Evolutionary conservation across 2,329 filamentous ascomycete genomes (phyloP).

Genomic region (Fusarium sp.): DNA sequence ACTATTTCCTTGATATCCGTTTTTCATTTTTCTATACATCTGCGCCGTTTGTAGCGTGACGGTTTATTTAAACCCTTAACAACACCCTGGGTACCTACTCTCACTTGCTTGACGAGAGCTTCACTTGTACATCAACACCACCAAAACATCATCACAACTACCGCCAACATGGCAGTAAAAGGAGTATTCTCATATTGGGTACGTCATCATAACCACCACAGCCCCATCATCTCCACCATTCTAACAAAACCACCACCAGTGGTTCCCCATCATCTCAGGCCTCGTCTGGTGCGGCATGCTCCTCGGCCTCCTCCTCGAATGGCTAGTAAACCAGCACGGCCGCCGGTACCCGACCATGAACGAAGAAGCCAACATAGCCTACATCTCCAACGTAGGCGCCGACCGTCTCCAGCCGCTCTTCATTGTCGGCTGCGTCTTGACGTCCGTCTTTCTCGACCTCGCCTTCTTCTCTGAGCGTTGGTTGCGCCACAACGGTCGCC

Average conservation of each 20-base stretch:
- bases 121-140: slow-evolving; percentile 1
- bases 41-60: neutral
- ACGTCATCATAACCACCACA: slow-evolving; percentile 10
- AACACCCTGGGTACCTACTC: neutral
- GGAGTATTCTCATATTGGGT: slow-evolving; percentile 55
- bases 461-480: slow-evolving; percentile 85
- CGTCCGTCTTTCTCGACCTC: slow-evolving; percentile 82
- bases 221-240: slow-evolving; percentile 26
- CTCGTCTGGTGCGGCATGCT: slow-evolving; percentile 74
- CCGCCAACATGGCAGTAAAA: slow-evolving; percentile 44
- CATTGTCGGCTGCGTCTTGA: slow-evolving; percentile 76
- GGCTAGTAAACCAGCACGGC: slow-evolving; percentile 67
- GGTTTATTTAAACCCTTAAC: neutral
- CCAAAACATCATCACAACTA: neutral
- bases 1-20: neutral
- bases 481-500: slow-evolving; percentile 82
- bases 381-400: slow-evolving; percentile 76
- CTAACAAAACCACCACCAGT: slow-evolving; percentile 11
- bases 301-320: slow-evolving; percentile 76
- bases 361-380: slow-evolving; percentile 69
- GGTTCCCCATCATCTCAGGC: slow-evolving; percentile 77
- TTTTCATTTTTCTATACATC: neutral
- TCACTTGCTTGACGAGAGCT: slow-evolving; percentile 1
- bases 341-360: slow-evolving; percentile 71
- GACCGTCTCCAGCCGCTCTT: slow-evolving; percentile 78